Evolutionary conservation across 2,329 filamentous ascomycete genomes (phyloP).

Genomic region (Chaetothyriales sp.): DNA sequence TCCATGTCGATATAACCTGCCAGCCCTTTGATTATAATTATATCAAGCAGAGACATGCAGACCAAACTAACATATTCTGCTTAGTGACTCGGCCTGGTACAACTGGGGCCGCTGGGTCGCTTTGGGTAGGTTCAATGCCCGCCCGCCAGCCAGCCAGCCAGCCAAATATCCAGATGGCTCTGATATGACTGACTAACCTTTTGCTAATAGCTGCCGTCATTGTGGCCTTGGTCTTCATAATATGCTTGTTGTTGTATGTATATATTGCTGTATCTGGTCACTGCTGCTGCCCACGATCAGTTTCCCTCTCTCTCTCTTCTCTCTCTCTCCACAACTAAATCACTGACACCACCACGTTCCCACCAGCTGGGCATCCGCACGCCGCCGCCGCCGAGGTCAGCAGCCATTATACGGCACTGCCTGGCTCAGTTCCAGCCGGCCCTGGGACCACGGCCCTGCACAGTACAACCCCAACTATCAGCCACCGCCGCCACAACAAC

Average conservation of each 20-base stretch:
- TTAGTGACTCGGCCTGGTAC: conserved; percentile 40
- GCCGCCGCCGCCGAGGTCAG: conserved; percentile 53
- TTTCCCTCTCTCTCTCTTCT: too few species aligned
- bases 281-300: too few species aligned
- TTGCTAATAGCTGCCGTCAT: conserved; percentile 41
- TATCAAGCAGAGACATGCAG: too few species aligned
- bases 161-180: too few species aligned
- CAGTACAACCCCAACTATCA: conserved; percentile 16
- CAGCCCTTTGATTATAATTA: too few species aligned
- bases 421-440: conserved; percentile 52
- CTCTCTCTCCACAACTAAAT: background rate
- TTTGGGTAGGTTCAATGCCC: conserved; percentile 31
- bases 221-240: conserved; percentile 45
- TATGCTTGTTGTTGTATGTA: conserved; percentile 54
- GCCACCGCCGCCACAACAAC: too few species aligned
- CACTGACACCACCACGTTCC: background rate
- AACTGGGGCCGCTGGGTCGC: conserved; percentile 75
- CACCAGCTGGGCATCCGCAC: conserved; percentile 53
- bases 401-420: conserved; percentile 67
- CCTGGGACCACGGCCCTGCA: conserved; percentile 10
- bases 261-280: too few species aligned
- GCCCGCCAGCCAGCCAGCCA: too few species aligned
- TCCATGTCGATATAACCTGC: too few species aligned
- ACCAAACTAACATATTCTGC: too few species aligned
- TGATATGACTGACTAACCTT: background rate